Conservation (phyloP, 805 yeast species). For the Kockiozyma suomiensis region DNA sequence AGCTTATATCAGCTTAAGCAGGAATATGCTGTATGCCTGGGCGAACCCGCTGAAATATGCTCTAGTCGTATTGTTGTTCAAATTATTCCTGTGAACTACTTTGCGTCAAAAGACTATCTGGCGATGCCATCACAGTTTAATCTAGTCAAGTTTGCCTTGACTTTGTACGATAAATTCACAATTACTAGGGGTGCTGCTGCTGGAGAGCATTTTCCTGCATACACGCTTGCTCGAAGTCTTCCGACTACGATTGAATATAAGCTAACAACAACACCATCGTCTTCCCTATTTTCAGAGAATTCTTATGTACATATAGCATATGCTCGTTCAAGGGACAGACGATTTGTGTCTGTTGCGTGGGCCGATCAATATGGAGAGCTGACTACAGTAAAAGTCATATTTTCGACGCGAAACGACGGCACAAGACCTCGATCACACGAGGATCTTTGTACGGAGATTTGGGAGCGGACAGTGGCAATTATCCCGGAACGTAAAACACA, state of each 20-base stretch:
- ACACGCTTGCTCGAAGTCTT: slow-evolving; percentile 42
- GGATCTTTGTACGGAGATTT: slow-evolving; percentile 41
- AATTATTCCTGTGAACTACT: slow-evolving; percentile 21
- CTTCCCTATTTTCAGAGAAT: slow-evolving; percentile 59
- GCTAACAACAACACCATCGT: slow-evolving; percentile 36
- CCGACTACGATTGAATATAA: slow-evolving; percentile 41
- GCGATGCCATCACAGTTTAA: slow-evolving; percentile 39
- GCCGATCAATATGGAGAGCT: slow-evolving; percentile 77
- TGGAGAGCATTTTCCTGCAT: slow-evolving; percentile 38
- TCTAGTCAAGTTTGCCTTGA: slow-evolving; percentile 38
- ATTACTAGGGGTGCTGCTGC: slow-evolving; percentile 2
- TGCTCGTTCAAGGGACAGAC: slow-evolving; percentile 74
- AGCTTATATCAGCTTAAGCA: slow-evolving; percentile 24
- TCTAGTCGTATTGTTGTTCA: slow-evolving; percentile 25
- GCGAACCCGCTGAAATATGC: slow-evolving; percentile 1
- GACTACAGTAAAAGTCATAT: slow-evolving; percentile 59
- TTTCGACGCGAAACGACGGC: slow-evolving; percentile 33
- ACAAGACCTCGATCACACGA: slow-evolving; percentile 37
- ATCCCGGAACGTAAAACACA: slow-evolving; percentile 33
- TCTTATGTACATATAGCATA: slow-evolving; percentile 83
- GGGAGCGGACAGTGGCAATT: slow-evolving; percentile 41
- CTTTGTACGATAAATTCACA: slow-evolving; percentile 40
- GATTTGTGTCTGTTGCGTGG: slow-evolving; percentile 89
- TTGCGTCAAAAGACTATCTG: slow-evolving; percentile 38
- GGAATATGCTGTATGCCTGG: slow-evolving; percentile 15